Conservation (phyloP, 805 yeast species). For the Pichia scutulata region DNA sequence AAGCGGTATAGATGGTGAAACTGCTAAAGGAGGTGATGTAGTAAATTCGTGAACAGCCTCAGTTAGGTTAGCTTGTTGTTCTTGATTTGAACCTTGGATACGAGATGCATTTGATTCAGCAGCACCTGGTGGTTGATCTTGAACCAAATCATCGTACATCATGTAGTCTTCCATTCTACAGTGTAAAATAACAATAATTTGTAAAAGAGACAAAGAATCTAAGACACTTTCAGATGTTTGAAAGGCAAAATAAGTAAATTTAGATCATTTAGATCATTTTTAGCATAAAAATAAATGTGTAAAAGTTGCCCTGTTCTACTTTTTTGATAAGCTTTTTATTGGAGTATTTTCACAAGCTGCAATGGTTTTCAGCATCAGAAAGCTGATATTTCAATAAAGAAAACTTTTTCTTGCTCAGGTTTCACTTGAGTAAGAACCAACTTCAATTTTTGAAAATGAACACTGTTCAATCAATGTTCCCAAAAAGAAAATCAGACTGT, state of each 20-base stretch:
- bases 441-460: no score
- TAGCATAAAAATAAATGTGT: neutral
- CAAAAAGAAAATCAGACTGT: no score
- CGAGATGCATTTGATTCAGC: neutral
- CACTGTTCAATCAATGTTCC: no score
- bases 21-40: neutral
- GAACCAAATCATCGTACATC: neutral
- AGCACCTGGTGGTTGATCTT: neutral
- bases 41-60: neutral
- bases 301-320: neutral
- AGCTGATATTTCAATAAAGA: no score
- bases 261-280: neutral
- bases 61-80: neutral
- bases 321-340: no score
- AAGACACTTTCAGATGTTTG: neutral
- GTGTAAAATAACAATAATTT: neutral
- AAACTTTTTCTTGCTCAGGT: no score
- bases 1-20: neutral
- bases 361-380: no score
- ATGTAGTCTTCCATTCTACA: slow-evolving; percentile 7
- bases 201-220: neutral
- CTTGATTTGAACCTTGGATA: neutral
- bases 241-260: neutral
- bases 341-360: no score
- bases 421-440: no score